Percentiles rank a stretch among this genome's conserved stretches.
These are phyloP conservation scores for Galium porrigens DNA, from an alignment of 305 asterid genomes.

Conservation along the genomic window DNA sequence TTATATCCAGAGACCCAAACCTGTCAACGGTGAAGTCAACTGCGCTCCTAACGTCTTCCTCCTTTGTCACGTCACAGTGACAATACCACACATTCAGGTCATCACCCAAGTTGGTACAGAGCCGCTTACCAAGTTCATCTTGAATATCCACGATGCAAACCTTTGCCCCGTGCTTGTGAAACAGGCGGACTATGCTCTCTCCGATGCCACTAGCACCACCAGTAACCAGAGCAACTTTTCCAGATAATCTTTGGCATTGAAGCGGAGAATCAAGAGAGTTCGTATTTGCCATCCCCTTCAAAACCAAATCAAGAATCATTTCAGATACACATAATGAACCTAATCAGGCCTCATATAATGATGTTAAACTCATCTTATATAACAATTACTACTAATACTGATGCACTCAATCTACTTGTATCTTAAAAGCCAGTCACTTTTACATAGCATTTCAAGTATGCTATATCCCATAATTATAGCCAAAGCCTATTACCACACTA, in stretches of 20 bases:
- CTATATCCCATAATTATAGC: background rate
- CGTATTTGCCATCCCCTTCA: constrained; percentile 6
- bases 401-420: no score
- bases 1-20: constrained; percentile 65
- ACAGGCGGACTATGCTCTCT: constrained; percentile 59
- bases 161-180: constrained; percentile 70
- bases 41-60: constrained; percentile 47
- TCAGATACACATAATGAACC: background rate
- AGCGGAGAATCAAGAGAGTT: constrained; percentile 6
- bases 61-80: constrained; percentile 66
- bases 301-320: background rate
- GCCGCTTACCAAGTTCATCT: constrained; percentile 37
- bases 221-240: constrained; percentile 72
- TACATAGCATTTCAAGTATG: background rate
- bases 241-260: constrained; percentile 29
- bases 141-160: constrained; percentile 64
- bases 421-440: no score
- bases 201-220: constrained; percentile 93
- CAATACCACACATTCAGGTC: constrained; percentile 20
- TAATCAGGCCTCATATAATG: background rate
- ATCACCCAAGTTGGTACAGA: constrained; percentile 30
- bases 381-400: background rate
- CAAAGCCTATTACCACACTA: background rate
- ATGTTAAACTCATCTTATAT: background rate
- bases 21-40: constrained; percentile 50